These are phyloP conservation scores for Talaromyces sp. DNA, from an alignment of 2,329 filamentous ascomycete genomes.

Conservation along the genomic window DNA sequence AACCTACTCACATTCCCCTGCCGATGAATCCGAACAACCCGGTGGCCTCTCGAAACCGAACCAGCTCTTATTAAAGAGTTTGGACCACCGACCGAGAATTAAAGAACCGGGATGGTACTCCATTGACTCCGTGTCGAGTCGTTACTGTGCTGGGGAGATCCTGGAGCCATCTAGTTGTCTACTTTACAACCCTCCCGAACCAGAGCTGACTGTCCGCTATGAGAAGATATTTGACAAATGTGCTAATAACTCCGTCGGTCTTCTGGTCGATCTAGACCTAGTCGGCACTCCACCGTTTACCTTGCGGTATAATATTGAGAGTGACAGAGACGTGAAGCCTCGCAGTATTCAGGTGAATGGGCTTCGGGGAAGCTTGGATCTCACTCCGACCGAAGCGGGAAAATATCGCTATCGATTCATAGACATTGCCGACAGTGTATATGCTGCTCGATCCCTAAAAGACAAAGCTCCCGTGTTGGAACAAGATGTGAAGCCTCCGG, in stretches of 20 bases:
- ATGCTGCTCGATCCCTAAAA: constrained; percentile 59
- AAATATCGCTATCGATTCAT: constrained; percentile 82
- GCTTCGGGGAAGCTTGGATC: constrained; percentile 75
- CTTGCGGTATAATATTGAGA: constrained; percentile 70
- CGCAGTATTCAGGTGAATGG: constrained; percentile 58
- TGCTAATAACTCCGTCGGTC: constrained; percentile 84
- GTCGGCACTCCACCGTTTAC: constrained; percentile 88
- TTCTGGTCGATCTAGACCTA: constrained; percentile 82
- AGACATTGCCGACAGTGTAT: constrained; percentile 75
- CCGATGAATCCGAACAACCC: constrained; percentile 65
- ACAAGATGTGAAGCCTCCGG: constrained; percentile 89
- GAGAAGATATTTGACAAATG: constrained; percentile 93
- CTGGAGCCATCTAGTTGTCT: constrained; percentile 92
- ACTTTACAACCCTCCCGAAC: constrained; percentile 84
- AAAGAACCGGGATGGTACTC: constrained; percentile 80
- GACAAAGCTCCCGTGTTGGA: constrained; percentile 63
- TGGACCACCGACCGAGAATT: constrained; percentile 61
- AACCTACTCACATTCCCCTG: constrained; percentile 75
- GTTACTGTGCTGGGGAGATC: constrained; percentile 80
- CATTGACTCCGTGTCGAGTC: constrained; percentile 70
- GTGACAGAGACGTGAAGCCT: constrained; percentile 50
- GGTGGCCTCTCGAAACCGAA: constrained; percentile 54
- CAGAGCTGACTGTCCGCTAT: constrained; percentile 64
- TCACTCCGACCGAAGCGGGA: constrained; percentile 75
- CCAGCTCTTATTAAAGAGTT: constrained; percentile 51